These are phyloP conservation scores for Parmelia sp. DNA, from an alignment of 495 filamentous ascomycete species.

Conservation along the genomic window DNA sequence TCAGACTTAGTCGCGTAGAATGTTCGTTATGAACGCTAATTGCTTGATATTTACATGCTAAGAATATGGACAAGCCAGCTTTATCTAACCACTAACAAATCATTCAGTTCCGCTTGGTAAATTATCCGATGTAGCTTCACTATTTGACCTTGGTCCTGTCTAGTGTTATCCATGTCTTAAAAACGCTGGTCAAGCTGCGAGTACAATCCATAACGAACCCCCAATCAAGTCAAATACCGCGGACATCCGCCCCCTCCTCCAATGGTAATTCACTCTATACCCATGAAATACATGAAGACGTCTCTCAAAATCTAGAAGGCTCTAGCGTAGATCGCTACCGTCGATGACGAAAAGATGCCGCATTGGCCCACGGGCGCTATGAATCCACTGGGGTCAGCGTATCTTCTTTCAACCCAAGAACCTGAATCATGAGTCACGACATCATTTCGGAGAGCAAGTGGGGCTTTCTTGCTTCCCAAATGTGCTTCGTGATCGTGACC, in stretches of 20 bases:
- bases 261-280: background rate
- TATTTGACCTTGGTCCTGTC: background rate
- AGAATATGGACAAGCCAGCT: too few relatives aligned
- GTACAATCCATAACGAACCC: background rate
- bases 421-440: background rate
- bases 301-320: slow-evolving; percentile 5
- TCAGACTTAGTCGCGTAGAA: too few relatives aligned
- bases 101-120: too few relatives aligned
- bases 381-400: background rate
- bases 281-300: background rate
- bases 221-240: background rate
- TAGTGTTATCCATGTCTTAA: too few relatives aligned
- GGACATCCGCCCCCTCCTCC: background rate
- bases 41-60: too few relatives aligned
- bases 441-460: background rate
- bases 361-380: slow-evolving; percentile 8
- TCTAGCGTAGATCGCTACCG: slow-evolving; percentile 16
- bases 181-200: background rate
- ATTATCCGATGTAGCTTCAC: too few relatives aligned
- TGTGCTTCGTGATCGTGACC: background rate
- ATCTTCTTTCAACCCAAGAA: background rate
- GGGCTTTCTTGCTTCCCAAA: background rate
- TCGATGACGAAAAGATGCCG: slow-evolving; percentile 7
- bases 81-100: too few relatives aligned
- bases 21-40: too few relatives aligned